A percentile compares a stretch with the other conserved stretches of the same genome.
These are phyloP conservation scores for Botrytis sinoallii DNA, from an alignment of 2,329 filamentous ascomycete species.

Conservation along the genomic window DNA sequence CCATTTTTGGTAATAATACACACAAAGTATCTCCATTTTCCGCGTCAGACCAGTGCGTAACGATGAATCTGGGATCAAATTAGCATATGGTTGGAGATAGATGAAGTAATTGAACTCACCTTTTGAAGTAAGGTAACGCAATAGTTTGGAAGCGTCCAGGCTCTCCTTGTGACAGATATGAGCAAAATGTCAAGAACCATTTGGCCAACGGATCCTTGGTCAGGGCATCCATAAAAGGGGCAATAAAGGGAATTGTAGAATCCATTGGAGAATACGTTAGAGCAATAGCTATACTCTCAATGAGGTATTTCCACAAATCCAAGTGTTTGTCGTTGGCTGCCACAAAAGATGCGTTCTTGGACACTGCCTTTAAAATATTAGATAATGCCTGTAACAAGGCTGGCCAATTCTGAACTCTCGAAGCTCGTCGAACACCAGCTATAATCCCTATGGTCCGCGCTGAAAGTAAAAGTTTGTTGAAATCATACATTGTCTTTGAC, in stretches of 20 bases:
- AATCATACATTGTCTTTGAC: conserved; percentile 33
- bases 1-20: conserved; percentile 64
- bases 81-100: conserved; percentile 21
- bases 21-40: conserved; percentile 67
- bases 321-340: conserved; percentile 36
- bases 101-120: conserved; percentile 42
- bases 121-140: conserved; percentile 78
- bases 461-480: conserved; percentile 48
- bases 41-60: conserved; percentile 66
- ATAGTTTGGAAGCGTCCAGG: conserved; percentile 71
- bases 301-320: conserved; percentile 55
- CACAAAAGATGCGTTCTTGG: conserved; percentile 39
- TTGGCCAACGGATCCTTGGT: conserved; percentile 62
- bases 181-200: conserved; percentile 84
- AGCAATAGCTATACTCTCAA: conserved; percentile 61
- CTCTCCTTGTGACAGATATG: conserved; percentile 72
- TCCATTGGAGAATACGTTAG: conserved; percentile 79
- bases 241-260: conserved; percentile 67
- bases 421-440: conserved; percentile 77
- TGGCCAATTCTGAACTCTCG: conserved; percentile 70
- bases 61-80: conserved; percentile 60
- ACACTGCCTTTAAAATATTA: conserved; percentile 49
- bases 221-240: conserved; percentile 61
- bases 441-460: conserved; percentile 63
- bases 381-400: conserved; percentile 56